phyloP scores from a whole-genome alignment of 164 flowering plant species.

The Macadamia integrifolia region DNA sequence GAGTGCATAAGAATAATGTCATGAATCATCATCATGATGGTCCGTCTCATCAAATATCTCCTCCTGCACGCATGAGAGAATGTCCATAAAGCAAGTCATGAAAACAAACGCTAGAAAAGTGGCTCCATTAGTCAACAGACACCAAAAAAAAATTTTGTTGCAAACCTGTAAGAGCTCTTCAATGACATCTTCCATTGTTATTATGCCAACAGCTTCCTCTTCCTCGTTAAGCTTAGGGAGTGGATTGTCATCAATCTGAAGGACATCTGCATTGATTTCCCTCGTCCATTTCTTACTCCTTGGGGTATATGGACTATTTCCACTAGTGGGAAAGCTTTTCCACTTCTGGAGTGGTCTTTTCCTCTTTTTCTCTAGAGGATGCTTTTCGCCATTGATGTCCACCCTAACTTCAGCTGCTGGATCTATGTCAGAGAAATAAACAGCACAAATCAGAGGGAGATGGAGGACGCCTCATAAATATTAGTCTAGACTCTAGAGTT shows the following conservation, averaged over 20 bases:
- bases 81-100: neutral
- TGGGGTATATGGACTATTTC: conserved; percentile 30
- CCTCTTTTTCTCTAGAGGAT: conserved; percentile 40
- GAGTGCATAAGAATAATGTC: neutral
- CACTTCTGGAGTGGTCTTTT: conserved; percentile 59
- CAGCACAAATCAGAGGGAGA: neutral
- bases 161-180: conserved; percentile 76
- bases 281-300: conserved; percentile 81
- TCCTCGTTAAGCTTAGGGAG: conserved; percentile 64
- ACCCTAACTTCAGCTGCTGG: conserved; percentile 49
- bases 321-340: conserved; percentile 71
- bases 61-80: conserved; percentile 25
- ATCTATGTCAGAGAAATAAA: conserved; percentile 16
- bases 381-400: conserved; percentile 59
- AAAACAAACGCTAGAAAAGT: neutral
- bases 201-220: conserved; percentile 93
- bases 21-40: conserved; percentile 27
- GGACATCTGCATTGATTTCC: conserved; percentile 62
- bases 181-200: conserved; percentile 71
- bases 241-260: conserved; percentile 60
- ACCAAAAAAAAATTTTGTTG: neutral
- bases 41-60: conserved; percentile 54
- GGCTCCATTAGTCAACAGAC: too few relatives aligned
- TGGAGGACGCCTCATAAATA: too few relatives aligned
- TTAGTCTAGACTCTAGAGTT: too few relatives aligned